These are phyloP conservation scores for Rhizoclosmatium sp. DNA, from an alignment of 192 early-diverging fungal species.

Conservation along the genomic window DNA sequence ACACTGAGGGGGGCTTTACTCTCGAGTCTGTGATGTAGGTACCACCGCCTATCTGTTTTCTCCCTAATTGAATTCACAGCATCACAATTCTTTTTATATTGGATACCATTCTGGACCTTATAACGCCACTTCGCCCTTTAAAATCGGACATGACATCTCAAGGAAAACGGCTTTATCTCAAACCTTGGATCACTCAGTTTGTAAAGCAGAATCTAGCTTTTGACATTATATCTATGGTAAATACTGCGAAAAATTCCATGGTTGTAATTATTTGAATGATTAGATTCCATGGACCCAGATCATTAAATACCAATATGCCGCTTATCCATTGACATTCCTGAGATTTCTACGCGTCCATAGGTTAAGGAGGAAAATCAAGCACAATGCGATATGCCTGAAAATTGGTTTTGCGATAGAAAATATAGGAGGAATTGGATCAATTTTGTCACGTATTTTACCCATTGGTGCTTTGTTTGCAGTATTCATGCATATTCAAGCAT, in stretches of 20 bases:
- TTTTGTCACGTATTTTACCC: constrained; percentile 14
- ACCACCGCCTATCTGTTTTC: no score
- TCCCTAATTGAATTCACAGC: no score
- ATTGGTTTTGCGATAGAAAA: not conserved
- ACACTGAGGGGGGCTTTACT: not conserved
- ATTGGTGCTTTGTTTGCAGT: not conserved
- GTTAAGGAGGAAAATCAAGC: not conserved
- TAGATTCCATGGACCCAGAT: constrained; percentile 18
- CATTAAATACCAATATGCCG: not conserved
- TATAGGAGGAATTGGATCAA: constrained; percentile 5
- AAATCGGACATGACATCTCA: not conserved
- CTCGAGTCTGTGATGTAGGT: not conserved
- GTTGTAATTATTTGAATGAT: not conserved
- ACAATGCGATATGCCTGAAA: not conserved
- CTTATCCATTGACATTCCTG: constrained; percentile 6
- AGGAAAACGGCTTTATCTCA: not conserved
- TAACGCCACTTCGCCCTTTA: not conserved
- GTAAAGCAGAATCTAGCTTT: not conserved
- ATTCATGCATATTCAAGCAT: constrained; percentile 20
- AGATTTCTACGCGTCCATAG: not conserved
- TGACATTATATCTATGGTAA: constrained; percentile 12
- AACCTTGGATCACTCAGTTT: not conserved
- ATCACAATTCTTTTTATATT: not conserved
- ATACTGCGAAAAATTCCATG: not conserved
- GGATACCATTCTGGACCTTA: not conserved